Evolutionary conservation across 2,329 filamentous ascomycete genomes (phyloP).

Genomic region (Dactylellina leptospora): DNA sequence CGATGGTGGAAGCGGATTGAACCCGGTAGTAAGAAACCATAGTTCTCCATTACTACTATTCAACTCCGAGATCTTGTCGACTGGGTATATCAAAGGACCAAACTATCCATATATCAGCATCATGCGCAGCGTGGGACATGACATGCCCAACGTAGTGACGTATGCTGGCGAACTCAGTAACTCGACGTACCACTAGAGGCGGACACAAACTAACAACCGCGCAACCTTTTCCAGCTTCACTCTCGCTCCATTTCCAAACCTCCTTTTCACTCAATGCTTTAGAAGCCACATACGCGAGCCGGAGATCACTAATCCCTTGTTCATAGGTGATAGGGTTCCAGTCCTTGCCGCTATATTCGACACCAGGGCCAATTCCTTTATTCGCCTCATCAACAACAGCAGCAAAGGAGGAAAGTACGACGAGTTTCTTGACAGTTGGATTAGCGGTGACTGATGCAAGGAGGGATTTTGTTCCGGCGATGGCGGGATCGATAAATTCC

Average conservation of each 20-base stretch:
- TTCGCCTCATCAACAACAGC: conserved; percentile 67
- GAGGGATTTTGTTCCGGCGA: conserved; percentile 31
- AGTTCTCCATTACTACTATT: conserved; percentile 63
- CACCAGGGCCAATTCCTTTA: conserved; percentile 64
- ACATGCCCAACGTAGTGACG: too few relatives aligned
- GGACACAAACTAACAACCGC: conserved; percentile 40
- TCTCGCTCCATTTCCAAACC: conserved; percentile 25
- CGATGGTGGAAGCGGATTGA: conserved; percentile 60
- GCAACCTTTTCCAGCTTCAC: neutral
- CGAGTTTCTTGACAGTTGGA: conserved; percentile 59
- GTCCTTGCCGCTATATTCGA: conserved; percentile 66
- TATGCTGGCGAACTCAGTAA: too few relatives aligned
- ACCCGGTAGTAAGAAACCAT: conserved; percentile 61
- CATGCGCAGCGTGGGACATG: too few relatives aligned
- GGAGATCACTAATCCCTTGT: conserved; percentile 63
- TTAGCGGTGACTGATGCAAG: conserved; percentile 56
- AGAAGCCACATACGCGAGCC: conserved; percentile 54
- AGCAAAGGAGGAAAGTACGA: conserved; percentile 75
- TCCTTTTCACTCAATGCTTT: conserved; percentile 57
- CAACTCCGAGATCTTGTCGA: conserved; percentile 59
- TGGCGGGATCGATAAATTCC: conserved; percentile 32
- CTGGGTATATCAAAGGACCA: conserved; percentile 62
- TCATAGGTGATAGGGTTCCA: conserved; percentile 69
- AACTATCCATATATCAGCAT: conserved; percentile 56
- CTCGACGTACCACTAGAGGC: conserved; percentile 33